These are phyloP conservation scores for Fusarium nematophilum DNA, from an alignment of 2,329 filamentous ascomycete genomes.

Conservation along the genomic window DNA sequence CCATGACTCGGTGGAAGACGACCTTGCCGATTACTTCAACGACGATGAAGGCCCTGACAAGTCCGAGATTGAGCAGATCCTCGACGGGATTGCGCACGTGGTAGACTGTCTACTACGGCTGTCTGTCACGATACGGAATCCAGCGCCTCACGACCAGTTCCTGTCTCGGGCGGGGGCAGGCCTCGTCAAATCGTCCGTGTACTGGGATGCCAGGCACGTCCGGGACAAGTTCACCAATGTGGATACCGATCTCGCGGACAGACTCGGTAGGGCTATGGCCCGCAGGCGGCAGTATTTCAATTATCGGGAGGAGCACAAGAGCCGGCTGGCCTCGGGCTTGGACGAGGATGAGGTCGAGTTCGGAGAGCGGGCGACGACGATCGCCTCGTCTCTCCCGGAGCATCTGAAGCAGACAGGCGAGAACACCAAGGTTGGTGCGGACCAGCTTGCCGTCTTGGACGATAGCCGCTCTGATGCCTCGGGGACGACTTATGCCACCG, in stretches of 20 bases:
- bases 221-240: background rate
- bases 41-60: accelerated
- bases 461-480: background rate
- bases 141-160: slow-evolving; percentile 19
- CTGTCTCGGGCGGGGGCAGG: no score
- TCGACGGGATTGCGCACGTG: background rate
- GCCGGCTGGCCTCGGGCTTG: background rate
- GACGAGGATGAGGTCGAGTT: accelerated
- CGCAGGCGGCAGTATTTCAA: slow-evolving; percentile 21
- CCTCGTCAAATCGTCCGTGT: accelerated
- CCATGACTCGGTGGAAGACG: no score
- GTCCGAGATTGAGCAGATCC: slow-evolving; percentile 4
- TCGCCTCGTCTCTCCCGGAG: background rate
- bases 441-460: no score
- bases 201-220: background rate
- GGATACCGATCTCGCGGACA: accelerated
- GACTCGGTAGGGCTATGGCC: background rate
- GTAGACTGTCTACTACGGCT: slow-evolving; percentile 7
- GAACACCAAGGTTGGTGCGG: no score
- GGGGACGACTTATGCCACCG: background rate
- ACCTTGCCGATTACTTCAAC: no score
- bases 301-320: slow-evolving; percentile 7
- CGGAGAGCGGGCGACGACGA: background rate
- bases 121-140: slow-evolving; percentile 3
- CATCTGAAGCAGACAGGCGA: accelerated